phyloP scores from a whole-genome alignment of 176 grass and related monocot genomes.

The Stipa capillata region DNA sequence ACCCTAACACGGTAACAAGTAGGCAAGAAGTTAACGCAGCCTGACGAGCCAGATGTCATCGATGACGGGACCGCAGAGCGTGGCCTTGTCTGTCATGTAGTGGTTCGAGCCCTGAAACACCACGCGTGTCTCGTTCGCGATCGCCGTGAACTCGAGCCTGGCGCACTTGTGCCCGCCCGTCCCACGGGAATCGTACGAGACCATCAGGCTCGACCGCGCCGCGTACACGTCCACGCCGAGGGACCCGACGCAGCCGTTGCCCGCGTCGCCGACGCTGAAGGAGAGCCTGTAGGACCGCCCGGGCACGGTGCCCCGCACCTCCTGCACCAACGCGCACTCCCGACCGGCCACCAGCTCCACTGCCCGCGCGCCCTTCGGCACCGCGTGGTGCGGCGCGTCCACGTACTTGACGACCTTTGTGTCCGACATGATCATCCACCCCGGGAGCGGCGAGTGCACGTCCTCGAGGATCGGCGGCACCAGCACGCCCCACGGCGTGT shows the following conservation, averaged over 20 bases:
- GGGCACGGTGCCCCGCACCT: conserved; percentile 23
- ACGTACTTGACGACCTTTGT: conserved; percentile 60
- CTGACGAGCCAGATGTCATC: conserved; percentile 15
- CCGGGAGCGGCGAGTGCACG: conserved; percentile 38
- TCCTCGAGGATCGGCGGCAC: conserved; percentile 51
- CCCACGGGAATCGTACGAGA: conserved; percentile 26
- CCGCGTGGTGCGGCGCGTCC: conserved; percentile 38
- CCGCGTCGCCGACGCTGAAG: conserved; percentile 31
- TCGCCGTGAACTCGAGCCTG: conserved; percentile 30
- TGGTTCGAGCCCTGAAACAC: conserved; percentile 29
- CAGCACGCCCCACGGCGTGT: conserved; percentile 42
- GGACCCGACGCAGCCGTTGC: conserved; percentile 20
- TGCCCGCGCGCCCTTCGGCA: conserved; percentile 37
- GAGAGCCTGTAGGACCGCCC: conserved; percentile 14
- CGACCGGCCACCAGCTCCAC: conserved; percentile 48
- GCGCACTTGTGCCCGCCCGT: conserved; percentile 30
- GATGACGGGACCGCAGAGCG: conserved; percentile 39
- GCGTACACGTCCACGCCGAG: conserved; percentile 36
- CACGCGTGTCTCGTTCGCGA: conserved; percentile 7
- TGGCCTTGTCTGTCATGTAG: conserved; percentile 16
- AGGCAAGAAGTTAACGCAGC: too few species aligned
- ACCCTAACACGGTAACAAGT: too few species aligned
- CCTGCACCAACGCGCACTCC: conserved; percentile 42
- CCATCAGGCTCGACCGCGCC: neutral
- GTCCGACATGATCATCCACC: conserved; percentile 40